phyloP scores from a whole-genome alignment of 805 yeast species.

The Pichia nanzhaoensis region DNA sequence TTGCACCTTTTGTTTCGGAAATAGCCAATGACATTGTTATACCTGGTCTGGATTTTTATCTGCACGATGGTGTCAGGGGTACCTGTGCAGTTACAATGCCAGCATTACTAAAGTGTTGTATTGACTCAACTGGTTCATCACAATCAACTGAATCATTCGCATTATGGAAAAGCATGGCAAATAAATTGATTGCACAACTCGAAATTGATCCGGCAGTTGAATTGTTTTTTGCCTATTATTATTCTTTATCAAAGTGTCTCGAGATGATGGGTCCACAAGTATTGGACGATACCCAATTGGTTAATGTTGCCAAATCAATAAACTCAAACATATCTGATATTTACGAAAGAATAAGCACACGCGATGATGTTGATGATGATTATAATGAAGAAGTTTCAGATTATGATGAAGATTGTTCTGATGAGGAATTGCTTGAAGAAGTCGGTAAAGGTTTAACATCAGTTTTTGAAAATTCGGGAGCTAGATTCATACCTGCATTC shows the following conservation, averaged over 20 bases:
- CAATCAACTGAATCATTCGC: slow-evolving; percentile 52
- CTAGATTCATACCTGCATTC: slow-evolving; percentile 57
- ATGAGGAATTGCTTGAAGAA: slow-evolving; percentile 85
- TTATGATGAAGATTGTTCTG: slow-evolving; percentile 79
- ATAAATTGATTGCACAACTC: slow-evolving; percentile 60
- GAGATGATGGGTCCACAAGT: slow-evolving; percentile 61
- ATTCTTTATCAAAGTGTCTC: slow-evolving; percentile 60
- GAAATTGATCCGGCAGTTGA: slow-evolving; percentile 79
- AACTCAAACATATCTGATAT: slow-evolving; percentile 58
- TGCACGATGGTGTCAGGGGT: slow-evolving; percentile 91
- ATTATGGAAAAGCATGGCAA: slow-evolving; percentile 66
- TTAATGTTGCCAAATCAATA: slow-evolving; percentile 51
- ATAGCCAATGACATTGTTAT: slow-evolving; percentile 71
- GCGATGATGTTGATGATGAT: slow-evolving; percentile 76
- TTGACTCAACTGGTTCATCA: slow-evolving; percentile 46
- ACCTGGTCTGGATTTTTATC: slow-evolving; percentile 84
- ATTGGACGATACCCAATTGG: slow-evolving; percentile 49
- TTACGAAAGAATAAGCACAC: slow-evolving; percentile 60
- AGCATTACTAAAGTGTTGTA: slow-evolving; percentile 58
- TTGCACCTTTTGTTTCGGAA: slow-evolving; percentile 76
- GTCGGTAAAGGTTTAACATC: slow-evolving; percentile 68
- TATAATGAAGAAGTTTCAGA: slow-evolving; percentile 81
- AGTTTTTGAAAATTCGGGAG: slow-evolving; percentile 57
- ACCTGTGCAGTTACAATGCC: slow-evolving; percentile 86
- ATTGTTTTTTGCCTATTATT: slow-evolving; percentile 69